Base-by-base conservation (phyloP, 2,329 filamentous ascomycete species). In the Periconia macrospinosa region DNA sequence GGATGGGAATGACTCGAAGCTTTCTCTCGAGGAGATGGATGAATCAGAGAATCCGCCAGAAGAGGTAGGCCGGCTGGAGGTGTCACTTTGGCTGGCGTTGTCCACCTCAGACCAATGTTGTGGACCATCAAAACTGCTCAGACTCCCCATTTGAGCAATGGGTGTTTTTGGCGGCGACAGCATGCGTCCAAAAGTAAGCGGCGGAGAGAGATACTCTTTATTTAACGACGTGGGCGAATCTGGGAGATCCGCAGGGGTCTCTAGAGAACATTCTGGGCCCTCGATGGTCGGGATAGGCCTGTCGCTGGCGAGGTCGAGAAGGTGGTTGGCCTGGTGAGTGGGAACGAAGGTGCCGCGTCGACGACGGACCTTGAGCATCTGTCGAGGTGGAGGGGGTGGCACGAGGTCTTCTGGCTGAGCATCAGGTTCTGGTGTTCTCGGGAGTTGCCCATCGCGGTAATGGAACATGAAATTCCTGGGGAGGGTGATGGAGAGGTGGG, bases 31-130 rank as follows among this genome's bases (percentile, higher is more conserved):
- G 13, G 83, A 85, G 17, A 82, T 70, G 2, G 85, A 87, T 0
- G 85, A 87, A 65, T 87, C 82, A 2, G 85, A 87, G 43, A 81
- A 77, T 52, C 80, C 78, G 2, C 84, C 86, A 5, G 81, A 78
- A 2, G 85, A 87, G 7, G 78, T 76, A 3, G 85, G 81, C 42
- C 85, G 79, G 61, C 76, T 75, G 47, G 85, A 79, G 19, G 72
- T 70, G 46, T 79, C 75, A 30, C 75, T 78, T 41, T 65, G 67
- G 47, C 57, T 60, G 60, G 62, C 56, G 14, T 61, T 58, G 40
- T 60, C 67, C 14, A 69, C 63, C 15, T 72, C 67, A n/a, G 65
- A 58, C 71, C 72, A 74, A 41, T 66, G 58, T 30, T 66, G 65
- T 10, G 61, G 52, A 23, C 52, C 60, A 35, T 70, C 67, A 49